Base-by-base conservation (phyloP, 345 rosid genomes). In the Physaria fendleri region DNA sequence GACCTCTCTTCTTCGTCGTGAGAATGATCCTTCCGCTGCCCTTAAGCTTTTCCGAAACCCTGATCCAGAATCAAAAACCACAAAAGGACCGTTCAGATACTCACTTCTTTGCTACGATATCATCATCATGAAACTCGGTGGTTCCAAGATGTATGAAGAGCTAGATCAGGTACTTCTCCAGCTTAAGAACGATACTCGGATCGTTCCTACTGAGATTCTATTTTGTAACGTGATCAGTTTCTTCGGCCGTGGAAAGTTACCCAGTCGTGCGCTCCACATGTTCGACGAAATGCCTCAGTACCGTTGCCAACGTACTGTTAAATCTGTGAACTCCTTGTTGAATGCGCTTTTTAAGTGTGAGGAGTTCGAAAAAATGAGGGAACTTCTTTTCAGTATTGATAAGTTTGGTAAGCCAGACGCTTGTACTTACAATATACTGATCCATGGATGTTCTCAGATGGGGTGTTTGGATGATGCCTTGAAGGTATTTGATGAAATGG, bases 41-140 rank as follows among this genome's bases (percentile, higher is more conserved):
- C 76, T 80, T 44, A 66, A 65, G 13, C 85, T 82, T 67, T 83
- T 82, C 67, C 74, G 35, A 22, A 75, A 79, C 64, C 86, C 88
- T 13, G 63, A 77, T 40, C 74, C 77, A 6, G 44, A 38, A 18
- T 53, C 38, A 27, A 33, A 55, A 2, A 48, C 20, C 51, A 43
- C 70, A 4, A 49, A 47, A 13, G 34, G 30, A 29, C 68, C 80
- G 21, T 77, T 85, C 39, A 79, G 75, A 43, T 72, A 78, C 75
- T 82, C 84, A 21, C 81, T 77, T 50, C 85, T 65, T 40, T 79
- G 82, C 67, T 88, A 88, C 54, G 98, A 91, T 61, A 65, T 91
- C 76, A 80, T 82, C 68, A 79, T 88, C 71, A 71, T 81, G 40
- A 91, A 82, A 74, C 96, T 91, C 5, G 92, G 92, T 14, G 68